Evolutionary conservation across 768 basidiomycete genomes (phyloP).

Genomic region (Russula sp.): DNA sequence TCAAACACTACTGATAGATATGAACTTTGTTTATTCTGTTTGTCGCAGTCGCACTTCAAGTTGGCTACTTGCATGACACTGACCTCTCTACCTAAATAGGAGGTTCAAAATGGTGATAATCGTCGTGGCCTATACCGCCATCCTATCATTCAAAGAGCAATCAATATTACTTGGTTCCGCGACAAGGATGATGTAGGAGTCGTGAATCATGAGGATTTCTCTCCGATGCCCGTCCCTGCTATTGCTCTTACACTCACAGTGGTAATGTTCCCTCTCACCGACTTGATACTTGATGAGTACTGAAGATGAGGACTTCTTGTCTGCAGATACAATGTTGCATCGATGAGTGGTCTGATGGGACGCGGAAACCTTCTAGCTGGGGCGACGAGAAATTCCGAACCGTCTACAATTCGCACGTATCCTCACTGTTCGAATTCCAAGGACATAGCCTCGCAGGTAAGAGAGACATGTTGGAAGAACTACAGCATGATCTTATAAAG

Average conservation of each 20-base stretch:
- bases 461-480: background rate
- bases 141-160: conserved; percentile 5
- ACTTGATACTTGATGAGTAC: background rate
- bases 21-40: conserved; percentile 14
- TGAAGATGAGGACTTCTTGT: background rate
- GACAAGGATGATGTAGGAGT: conserved; percentile 1
- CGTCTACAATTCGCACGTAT: background rate
- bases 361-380: background rate
- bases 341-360: conserved; percentile 1
- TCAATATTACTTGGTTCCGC: conserved; percentile 2
- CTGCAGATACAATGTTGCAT: background rate
- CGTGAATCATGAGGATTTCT: background rate
- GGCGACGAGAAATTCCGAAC: background rate
- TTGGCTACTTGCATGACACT: background rate
- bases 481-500: background rate
- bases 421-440: background rate
- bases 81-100: background rate
- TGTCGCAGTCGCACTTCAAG: background rate
- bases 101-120: background rate
- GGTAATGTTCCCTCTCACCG: background rate
- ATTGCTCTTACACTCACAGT: conserved; percentile 2
- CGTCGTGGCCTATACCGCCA: background rate
- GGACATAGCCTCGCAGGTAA: background rate
- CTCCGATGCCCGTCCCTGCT: background rate
- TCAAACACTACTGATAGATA: conserved; percentile 4